A percentile compares a stretch with the other conserved stretches of the same genome.
phyloP scores from a whole-genome alignment of 306 rosid genomes.

The Comarum palustre region DNA sequence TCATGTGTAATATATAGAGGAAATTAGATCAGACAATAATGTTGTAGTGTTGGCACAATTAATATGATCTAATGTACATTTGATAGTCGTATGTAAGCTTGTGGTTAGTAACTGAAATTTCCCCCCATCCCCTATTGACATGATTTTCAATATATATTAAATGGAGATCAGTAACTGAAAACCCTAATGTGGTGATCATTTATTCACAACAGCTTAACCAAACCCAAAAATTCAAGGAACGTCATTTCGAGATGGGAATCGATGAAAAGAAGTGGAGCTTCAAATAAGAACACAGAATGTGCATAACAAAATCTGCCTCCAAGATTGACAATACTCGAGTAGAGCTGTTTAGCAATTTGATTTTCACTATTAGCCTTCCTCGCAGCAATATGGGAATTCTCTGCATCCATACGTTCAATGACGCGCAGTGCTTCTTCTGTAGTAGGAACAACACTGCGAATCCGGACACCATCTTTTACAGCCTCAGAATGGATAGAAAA shows the following conservation, averaged over 20 bases:
- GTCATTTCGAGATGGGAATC: background rate
- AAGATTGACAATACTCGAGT: background rate
- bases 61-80: slow-evolving; percentile 20
- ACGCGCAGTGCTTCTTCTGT: slow-evolving; percentile 72
- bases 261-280: background rate
- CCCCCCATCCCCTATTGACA: background rate
- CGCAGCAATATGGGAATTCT: slow-evolving; percentile 31
- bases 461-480: slow-evolving; percentile 47
- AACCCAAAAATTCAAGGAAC: background rate
- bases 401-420: slow-evolving; percentile 71
- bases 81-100: slow-evolving; percentile 1
- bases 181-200: background rate
- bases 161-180: background rate
- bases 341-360: slow-evolving; percentile 8
- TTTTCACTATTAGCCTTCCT: background rate
- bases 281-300: background rate
- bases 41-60: background rate
- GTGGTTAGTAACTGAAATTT: background rate
- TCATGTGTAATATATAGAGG: slow-evolving; percentile 23
- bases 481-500: slow-evolving; percentile 56
- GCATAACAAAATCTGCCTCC: background rate
- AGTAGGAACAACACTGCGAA: slow-evolving; percentile 67
- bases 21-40: slow-evolving; percentile 10
- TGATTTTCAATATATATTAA: background rate
- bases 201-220: background rate